These are phyloP conservation scores for Pisolithus albus DNA, from an alignment of 768 basidiomycete genomes.

Conservation along the genomic window DNA sequence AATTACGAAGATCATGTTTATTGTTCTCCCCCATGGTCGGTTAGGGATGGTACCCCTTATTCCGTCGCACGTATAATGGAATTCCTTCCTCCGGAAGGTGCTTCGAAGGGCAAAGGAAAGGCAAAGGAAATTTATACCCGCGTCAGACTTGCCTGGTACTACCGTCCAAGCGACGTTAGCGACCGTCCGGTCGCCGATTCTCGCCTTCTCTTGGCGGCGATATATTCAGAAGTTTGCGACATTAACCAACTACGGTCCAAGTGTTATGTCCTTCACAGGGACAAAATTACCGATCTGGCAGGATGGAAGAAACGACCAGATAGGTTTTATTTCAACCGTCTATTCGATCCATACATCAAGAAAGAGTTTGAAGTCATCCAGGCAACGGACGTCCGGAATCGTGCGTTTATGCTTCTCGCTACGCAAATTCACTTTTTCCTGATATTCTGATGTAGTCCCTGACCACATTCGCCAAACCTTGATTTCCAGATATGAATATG, in stretches of 20 bases:
- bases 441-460: conserved; percentile 51
- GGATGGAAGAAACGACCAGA: conserved; percentile 93
- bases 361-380: conserved; percentile 96
- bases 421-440: conserved; percentile 13
- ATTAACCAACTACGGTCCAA: conserved; percentile 87
- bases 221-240: conserved; percentile 95
- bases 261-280: conserved; percentile 91
- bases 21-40: conserved; percentile 87
- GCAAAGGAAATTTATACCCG: conserved; percentile 69
- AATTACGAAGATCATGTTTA: conserved; percentile 87
- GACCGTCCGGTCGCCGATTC: conserved; percentile 88
- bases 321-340: conserved; percentile 91
- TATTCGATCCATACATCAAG: conserved; percentile 98
- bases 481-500: conserved; percentile 82
- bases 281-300: conserved; percentile 89
- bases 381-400: conserved; percentile 77
- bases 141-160: conserved; percentile 92
- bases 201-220: conserved; percentile 87
- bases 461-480: conserved; percentile 73
- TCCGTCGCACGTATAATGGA: conserved; percentile 96
- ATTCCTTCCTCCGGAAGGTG: conserved; percentile 77
- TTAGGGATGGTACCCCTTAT: conserved; percentile 92
- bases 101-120: conserved; percentile 57
- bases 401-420: conserved; percentile 43
- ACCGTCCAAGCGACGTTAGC: conserved; percentile 92